Conservation (phyloP, 306 rosid species). For the Luffa aegyptiaca region DNA sequence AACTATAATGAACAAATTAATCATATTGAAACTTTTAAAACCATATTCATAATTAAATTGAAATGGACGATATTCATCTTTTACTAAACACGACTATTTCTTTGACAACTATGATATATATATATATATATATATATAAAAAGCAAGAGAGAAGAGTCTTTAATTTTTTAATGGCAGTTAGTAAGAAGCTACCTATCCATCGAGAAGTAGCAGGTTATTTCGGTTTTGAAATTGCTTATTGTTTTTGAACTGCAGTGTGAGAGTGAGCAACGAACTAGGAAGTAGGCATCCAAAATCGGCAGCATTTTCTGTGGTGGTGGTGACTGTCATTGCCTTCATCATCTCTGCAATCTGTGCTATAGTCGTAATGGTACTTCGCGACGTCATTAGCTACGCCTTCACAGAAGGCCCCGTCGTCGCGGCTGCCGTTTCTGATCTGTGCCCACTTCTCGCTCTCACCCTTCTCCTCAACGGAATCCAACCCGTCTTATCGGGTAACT, state of each 20-base stretch:
- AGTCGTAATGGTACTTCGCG: conserved; percentile 35
- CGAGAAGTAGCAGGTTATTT: too few relatives aligned
- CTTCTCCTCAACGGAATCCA: conserved; percentile 64
- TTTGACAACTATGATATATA: too few relatives aligned
- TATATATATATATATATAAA: too few relatives aligned
- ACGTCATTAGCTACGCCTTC: conserved; percentile 56
- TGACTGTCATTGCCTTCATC: conserved; percentile 25
- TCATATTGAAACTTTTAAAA: too few relatives aligned
- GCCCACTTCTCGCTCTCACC: conserved; percentile 45
- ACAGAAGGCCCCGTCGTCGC: conserved; percentile 50
- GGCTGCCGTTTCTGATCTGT: conserved; percentile 43
- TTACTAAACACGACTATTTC: too few relatives aligned
- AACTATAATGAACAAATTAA: too few relatives aligned
- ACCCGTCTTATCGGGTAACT: conserved; percentile 55
- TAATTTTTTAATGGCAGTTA: too few relatives aligned
- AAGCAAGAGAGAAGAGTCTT: too few relatives aligned
- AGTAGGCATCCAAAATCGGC: conserved; percentile 63
- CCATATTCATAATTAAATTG: too few relatives aligned
- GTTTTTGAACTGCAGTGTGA: conserved; percentile 26
- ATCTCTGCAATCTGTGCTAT: conserved; percentile 34
- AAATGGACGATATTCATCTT: too few relatives aligned
- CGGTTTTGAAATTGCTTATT: too few relatives aligned
- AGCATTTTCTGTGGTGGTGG: conserved; percentile 38
- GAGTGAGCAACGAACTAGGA: conserved; percentile 69
- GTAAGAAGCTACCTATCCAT: too few relatives aligned